Evolutionary conservation across 1,284 basidiomycete species (phyloP).

Genomic region (Leccinum holopus): DNA sequence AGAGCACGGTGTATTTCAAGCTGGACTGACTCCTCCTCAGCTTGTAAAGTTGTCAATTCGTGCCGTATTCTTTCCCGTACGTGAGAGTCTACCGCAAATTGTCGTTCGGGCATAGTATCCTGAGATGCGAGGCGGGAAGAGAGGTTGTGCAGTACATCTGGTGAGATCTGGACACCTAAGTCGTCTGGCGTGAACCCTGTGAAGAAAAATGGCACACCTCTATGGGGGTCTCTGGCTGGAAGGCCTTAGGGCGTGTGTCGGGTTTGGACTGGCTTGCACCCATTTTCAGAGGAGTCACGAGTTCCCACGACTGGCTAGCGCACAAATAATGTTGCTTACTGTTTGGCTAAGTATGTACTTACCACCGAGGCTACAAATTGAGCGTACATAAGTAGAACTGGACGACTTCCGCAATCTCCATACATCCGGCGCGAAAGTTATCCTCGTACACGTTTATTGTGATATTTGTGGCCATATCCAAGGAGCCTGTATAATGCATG

Average conservation of each 20-base stretch:
- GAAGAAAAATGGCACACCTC: conserved; percentile 44
- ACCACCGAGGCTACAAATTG: background rate
- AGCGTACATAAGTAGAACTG: background rate
- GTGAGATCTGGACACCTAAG: conserved; percentile 57
- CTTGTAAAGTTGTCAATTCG: conserved; percentile 60
- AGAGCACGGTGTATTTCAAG: conserved; percentile 67
- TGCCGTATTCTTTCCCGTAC: conserved; percentile 65
- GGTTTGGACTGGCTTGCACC: conserved; percentile 65
- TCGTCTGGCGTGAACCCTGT: conserved; percentile 4
- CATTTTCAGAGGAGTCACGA: conserved; percentile 41
- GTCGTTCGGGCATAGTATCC: conserved; percentile 60
- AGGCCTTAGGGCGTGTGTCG: conserved; percentile 55
- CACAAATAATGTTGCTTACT: conserved; percentile 14
- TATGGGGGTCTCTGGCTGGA: conserved; percentile 61
- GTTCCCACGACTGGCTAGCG: background rate
- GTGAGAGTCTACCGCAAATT: conserved; percentile 66
- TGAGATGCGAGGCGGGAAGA: conserved; percentile 60
- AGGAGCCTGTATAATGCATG: conserved; percentile 39
- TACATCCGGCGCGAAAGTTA: background rate
- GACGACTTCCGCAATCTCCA: no score
- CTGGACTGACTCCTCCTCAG: conserved; percentile 64
- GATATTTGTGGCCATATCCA: conserved; percentile 50
- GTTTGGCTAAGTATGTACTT: conserved; percentile 16
- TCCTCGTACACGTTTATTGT: conserved; percentile 29
- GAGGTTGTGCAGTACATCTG: conserved; percentile 72